phyloP scores from a whole-genome alignment of 2,329 filamentous ascomycete species.

The Aphanoascus verrucosus region DNA sequence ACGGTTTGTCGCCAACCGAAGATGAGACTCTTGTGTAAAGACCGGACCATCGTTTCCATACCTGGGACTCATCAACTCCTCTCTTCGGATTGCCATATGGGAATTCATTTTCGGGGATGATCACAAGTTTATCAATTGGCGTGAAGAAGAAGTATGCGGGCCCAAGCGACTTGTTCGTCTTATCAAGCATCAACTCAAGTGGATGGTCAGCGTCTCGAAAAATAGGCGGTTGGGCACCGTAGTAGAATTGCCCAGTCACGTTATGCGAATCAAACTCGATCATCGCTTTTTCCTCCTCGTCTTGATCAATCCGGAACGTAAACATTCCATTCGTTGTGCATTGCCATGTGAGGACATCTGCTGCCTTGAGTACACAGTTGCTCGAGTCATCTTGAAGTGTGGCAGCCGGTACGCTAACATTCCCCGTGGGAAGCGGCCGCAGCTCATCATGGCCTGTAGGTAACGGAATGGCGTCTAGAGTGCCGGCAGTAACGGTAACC shows the following conservation, averaged over 20 bases:
- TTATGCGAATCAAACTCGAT: slow-evolving; percentile 33
- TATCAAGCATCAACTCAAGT: slow-evolving; percentile 48
- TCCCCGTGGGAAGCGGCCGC: slow-evolving; percentile 41
- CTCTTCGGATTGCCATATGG: slow-evolving; percentile 15
- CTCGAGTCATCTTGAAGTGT: slow-evolving; percentile 39
- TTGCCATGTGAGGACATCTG: slow-evolving; percentile 42
- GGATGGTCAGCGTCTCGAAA: slow-evolving; percentile 35
- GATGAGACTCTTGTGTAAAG: slow-evolving; percentile 31
- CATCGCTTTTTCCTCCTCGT: slow-evolving; percentile 20
- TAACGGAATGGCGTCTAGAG: slow-evolving; percentile 43
- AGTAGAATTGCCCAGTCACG: slow-evolving; percentile 38
- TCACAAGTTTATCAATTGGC: slow-evolving; percentile 54
- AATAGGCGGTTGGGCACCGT: slow-evolving; percentile 52
- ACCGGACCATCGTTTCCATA: slow-evolving; percentile 23
- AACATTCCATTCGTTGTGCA: slow-evolving; percentile 33
- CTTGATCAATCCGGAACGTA: slow-evolving; percentile 18
- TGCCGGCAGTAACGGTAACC: slow-evolving; percentile 37
- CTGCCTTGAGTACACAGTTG: slow-evolving; percentile 39
- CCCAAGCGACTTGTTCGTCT: slow-evolving; percentile 45
- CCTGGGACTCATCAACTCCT: slow-evolving; percentile 19
- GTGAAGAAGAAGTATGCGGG: slow-evolving; percentile 55
- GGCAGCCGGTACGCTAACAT: slow-evolving; percentile 39
- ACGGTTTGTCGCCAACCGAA: slow-evolving; percentile 50
- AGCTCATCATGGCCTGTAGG: slow-evolving; percentile 36
- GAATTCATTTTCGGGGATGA: slow-evolving; percentile 36